Evolutionary conservation across 1,284 basidiomycete species (phyloP).

Genomic region (Rhodotorula sp.): DNA sequence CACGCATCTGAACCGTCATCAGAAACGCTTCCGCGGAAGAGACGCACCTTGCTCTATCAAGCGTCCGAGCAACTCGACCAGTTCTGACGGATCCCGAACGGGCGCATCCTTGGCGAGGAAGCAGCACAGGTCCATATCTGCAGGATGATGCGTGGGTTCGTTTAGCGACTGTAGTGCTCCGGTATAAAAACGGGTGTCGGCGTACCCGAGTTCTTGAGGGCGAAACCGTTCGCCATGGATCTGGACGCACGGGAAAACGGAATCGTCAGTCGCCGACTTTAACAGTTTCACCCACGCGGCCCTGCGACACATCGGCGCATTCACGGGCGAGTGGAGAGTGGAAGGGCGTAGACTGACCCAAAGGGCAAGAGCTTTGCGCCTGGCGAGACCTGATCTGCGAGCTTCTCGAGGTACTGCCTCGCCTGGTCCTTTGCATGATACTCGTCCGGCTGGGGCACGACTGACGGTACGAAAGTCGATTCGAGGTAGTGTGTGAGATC

Average conservation of each 20-base stretch:
- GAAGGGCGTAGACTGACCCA: slow-evolving; percentile 53
- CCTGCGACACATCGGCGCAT: not conserved
- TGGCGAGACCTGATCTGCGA: slow-evolving; percentile 91
- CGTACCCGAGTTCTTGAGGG: slow-evolving; percentile 84
- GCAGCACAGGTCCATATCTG: slow-evolving; percentile 98
- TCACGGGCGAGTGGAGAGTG: too few species aligned
- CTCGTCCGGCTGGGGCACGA: slow-evolving; percentile 83
- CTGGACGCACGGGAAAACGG: not conserved
- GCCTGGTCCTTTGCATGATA: slow-evolving; percentile 88
- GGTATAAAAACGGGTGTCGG: not conserved
- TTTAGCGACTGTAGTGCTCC: not conserved
- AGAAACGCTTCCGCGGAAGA: slow-evolving; percentile 13
- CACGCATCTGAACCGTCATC: slow-evolving; percentile 2
- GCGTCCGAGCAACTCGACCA: slow-evolving; percentile 90
- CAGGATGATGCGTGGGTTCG: not conserved
- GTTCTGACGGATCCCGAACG: slow-evolving; percentile 70
- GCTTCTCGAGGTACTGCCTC: slow-evolving; percentile 84
- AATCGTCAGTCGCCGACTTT: not conserved
- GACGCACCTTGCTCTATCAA: slow-evolving; percentile 81
- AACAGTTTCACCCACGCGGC: not conserved
- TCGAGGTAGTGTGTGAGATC: slow-evolving; percentile 36
- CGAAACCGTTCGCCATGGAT: slow-evolving; percentile 83
- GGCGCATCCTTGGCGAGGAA: slow-evolving; percentile 75
- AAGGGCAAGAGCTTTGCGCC: slow-evolving; percentile 87
- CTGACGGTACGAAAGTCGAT: slow-evolving; percentile 70